Conservation (phyloP, 2,329 filamentous ascomycete species). For the Leptographium lundbergii region DNA sequence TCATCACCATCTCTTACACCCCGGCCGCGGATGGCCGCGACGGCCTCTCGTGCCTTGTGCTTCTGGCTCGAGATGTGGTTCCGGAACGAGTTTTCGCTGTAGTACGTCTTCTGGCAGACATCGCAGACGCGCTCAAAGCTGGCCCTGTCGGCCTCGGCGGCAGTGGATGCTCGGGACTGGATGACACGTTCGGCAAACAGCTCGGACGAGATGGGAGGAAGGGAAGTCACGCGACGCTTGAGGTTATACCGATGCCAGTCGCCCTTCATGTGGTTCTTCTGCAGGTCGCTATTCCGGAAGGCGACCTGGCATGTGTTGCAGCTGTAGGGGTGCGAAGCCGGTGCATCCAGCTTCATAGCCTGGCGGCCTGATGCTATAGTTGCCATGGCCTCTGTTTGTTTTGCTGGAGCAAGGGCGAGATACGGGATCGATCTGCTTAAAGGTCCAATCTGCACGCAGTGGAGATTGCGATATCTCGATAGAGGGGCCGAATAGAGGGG, state of each 20-base stretch:
- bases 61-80: constrained; percentile 89
- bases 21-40: constrained; percentile 23
- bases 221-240: constrained; percentile 80
- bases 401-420: not conserved
- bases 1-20: constrained; percentile 45
- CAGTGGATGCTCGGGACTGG: constrained; percentile 74
- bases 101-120: constrained; percentile 83
- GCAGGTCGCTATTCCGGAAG: constrained; percentile 84
- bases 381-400: constrained; percentile 28
- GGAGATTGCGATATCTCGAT: not conserved
- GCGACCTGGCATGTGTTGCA: constrained; percentile 98
- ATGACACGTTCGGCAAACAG: constrained; percentile 93
- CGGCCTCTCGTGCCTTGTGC: constrained; percentile 59
- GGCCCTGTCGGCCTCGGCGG: constrained; percentile 75
- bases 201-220: constrained; percentile 84
- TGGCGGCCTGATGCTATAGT: constrained; percentile 28
- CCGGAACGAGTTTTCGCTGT: constrained; percentile 87
- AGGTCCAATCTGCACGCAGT: not conserved
- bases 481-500: not conserved
- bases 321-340: constrained; percentile 71
- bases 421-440: not conserved
- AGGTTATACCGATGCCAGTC: constrained; percentile 99
- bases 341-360: constrained; percentile 17
- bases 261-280: constrained; percentile 92
- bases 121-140: constrained; percentile 76